phyloP scores from a whole-genome alignment of 805 yeast genomes.

The Metschnikowia similis region DNA sequence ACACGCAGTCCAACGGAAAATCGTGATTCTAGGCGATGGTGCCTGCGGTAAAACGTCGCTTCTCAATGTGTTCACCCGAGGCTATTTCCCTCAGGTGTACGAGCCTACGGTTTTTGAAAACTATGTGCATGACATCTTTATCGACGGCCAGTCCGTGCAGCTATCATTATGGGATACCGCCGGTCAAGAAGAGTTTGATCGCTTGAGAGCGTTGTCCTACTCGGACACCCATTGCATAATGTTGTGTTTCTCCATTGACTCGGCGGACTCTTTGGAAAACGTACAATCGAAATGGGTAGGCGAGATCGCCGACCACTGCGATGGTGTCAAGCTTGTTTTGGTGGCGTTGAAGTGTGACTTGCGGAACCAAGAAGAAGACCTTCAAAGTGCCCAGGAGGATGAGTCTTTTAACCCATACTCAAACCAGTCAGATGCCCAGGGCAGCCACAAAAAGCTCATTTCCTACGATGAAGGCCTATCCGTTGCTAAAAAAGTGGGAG shows the following conservation, averaged over 20 bases:
- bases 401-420: conserved; percentile 31
- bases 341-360: conserved; percentile 95
- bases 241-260: conserved; percentile 93
- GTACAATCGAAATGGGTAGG: conserved; percentile 97
- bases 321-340: conserved; percentile 87
- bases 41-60: conserved; percentile 98
- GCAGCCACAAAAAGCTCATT: conserved; percentile 52
- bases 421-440: conserved; percentile 28
- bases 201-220: conserved; percentile 86
- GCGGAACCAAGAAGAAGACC: conserved; percentile 55
- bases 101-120: conserved; percentile 98
- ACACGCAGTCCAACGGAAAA: conserved; percentile 70
- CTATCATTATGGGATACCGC: conserved; percentile 98
- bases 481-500: conserved; percentile 91
- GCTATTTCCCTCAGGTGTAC: conserved; percentile 96
- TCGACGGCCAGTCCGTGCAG: conserved; percentile 90
- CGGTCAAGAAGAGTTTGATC: conserved; percentile 97
- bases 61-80: conserved; percentile 91
- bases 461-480: conserved; percentile 90
- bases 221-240: conserved; percentile 96
- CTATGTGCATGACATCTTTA: conserved; percentile 94
- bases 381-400: conserved; percentile 22
- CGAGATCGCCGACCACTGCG: conserved; percentile 95
- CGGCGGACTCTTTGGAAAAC: conserved; percentile 89
- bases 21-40: conserved; percentile 95